These are phyloP conservation scores for Starmerella apis DNA, from an alignment of 805 yeast genomes.

Conservation along the genomic window DNA sequence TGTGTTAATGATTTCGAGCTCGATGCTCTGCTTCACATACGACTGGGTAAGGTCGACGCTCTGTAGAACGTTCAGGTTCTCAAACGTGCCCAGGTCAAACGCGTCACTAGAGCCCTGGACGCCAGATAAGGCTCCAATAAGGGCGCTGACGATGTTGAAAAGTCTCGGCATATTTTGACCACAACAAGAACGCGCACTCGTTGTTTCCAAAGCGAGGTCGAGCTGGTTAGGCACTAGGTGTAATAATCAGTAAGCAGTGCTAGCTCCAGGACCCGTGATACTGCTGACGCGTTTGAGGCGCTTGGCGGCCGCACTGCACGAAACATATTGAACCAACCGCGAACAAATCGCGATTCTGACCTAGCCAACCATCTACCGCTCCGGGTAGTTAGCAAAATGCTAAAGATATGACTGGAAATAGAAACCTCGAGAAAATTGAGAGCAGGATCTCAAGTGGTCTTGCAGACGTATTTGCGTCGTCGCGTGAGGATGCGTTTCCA, in stretches of 20 bases:
- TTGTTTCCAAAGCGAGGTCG: background rate
- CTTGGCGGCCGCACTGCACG: background rate
- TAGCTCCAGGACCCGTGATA: too few relatives aligned
- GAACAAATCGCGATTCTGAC: background rate
- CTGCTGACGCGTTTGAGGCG: constrained; percentile 1
- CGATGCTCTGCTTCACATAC: constrained; percentile 51
- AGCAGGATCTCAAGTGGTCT: background rate
- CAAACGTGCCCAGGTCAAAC: constrained; percentile 8
- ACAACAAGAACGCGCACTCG: background rate
- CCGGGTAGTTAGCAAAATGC: background rate
- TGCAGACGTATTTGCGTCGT: background rate
- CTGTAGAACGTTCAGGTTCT: constrained; percentile 47
- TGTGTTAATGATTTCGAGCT: constrained; percentile 50
- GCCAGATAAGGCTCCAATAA: background rate
- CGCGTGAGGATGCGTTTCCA: background rate
- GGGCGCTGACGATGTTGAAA: background rate
- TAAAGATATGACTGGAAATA: background rate
- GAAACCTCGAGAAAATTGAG: background rate
- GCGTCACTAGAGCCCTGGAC: constrained; percentile 1
- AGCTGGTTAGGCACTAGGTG: background rate
- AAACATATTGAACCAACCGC: too few relatives aligned
- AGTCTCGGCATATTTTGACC: constrained; percentile 1
- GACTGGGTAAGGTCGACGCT: constrained; percentile 54
- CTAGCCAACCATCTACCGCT: background rate
- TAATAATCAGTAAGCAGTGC: background rate